Base-by-base conservation (phyloP, 2,329 filamentous ascomycete species). In the Calycina herbarum region DNA sequence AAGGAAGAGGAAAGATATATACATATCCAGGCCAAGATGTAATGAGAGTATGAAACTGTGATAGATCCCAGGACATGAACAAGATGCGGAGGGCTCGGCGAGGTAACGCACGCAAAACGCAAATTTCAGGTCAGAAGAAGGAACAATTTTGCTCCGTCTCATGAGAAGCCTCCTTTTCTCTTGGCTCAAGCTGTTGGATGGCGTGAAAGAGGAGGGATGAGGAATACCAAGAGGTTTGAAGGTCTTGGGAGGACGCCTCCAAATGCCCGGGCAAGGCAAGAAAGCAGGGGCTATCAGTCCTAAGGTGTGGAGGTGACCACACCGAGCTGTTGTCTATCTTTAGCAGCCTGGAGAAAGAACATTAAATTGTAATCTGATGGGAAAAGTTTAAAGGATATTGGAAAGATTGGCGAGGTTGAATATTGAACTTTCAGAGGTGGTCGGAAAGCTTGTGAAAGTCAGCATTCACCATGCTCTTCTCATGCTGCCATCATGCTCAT, bases 191-290 rank as follows among this genome's bases (percentile, higher is more conserved):
- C 17, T 51, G 13, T 51, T n/a, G 27, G 15, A 48, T 17, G 15
- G 27, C 40, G 20, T 24, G 5, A 24, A 24, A 54, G 29, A 31
- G 27, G 59, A 20, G 13, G 17, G n/a, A 31, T 29, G 13, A 27
- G n/a, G 11, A 40, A 60, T 60, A 60, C 58, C 58, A 60, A 60
- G 58, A 60, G 58, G 33, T 29, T 42, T 38, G 38, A 60, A 38
- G 38, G 58, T 45, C 40, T 51, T 61, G 59, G 59, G 27, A 61
- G 40, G 10, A 15, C 48, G 4, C n/a, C 48, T 24, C 20, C 20
- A 13, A 54, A 11, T 54, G 48, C 20, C 20, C 20, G 17, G 48
- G 48, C 20, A 54, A 54, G 45, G 48, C 20, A 54, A 54, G 48
- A 27, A 24, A 13, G 10, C 48, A 54, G 48, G 20, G 48, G n/a